Percentiles rank a stretch among this genome's conserved stretches.
phyloP scores from a whole-genome alignment of 805 yeast genomes.

The Pichia nanzhaoensis region DNA sequence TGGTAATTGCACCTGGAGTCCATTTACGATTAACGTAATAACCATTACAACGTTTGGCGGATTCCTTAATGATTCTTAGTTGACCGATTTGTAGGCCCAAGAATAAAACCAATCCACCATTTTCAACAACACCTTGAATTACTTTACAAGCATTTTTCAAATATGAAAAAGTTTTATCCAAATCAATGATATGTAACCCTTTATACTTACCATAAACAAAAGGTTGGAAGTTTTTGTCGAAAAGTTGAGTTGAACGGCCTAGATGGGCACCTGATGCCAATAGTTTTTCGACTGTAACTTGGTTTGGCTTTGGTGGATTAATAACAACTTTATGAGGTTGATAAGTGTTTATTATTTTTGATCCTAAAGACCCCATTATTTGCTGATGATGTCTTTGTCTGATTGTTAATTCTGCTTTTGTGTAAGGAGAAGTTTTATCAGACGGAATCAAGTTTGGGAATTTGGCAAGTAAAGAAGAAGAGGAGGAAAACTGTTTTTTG shows the following conservation, averaged over 20 bases:
- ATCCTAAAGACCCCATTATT: slow-evolving; percentile 54
- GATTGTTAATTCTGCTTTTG: slow-evolving; percentile 68
- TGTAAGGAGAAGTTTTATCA: slow-evolving; percentile 56
- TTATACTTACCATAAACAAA: slow-evolving; percentile 82
- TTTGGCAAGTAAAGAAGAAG: slow-evolving; percentile 24
- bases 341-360: slow-evolving; percentile 56
- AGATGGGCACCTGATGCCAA: slow-evolving; percentile 92
- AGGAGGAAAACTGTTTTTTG: slow-evolving; percentile 18
- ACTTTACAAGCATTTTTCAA: slow-evolving; percentile 80
- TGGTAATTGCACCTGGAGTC: slow-evolving; percentile 94
- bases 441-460: slow-evolving; percentile 65
- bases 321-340: slow-evolving; percentile 60
- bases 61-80: slow-evolving; percentile 63
- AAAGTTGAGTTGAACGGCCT: slow-evolving; percentile 79
- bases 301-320: slow-evolving; percentile 49
- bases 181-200: slow-evolving; percentile 86
- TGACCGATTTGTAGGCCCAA: slow-evolving; percentile 83
- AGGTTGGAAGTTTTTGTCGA: slow-evolving; percentile 79
- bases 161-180: slow-evolving; percentile 71
- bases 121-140: slow-evolving; percentile 71
- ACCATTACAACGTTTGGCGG: slow-evolving; percentile 72
- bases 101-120: slow-evolving; percentile 75
- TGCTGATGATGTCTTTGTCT: slow-evolving; percentile 62
- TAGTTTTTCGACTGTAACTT: slow-evolving; percentile 61
- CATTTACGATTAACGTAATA: slow-evolving; percentile 79